phyloP scores from a whole-genome alignment of 805 yeast genomes.

The Zygosaccharomyces gambellarensis region DNA sequence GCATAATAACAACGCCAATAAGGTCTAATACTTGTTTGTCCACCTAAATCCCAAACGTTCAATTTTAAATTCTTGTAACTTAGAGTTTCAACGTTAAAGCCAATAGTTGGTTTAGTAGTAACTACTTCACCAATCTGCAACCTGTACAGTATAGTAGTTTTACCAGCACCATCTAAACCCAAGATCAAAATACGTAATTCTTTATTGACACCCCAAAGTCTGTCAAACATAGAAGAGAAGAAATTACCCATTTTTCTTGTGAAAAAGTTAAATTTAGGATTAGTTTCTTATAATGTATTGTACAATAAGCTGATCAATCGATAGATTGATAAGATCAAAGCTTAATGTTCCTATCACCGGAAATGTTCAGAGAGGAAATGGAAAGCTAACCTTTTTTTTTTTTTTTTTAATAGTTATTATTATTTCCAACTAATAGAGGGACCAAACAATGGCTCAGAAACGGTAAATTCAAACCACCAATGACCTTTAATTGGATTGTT shows the following conservation, averaged over 20 bases:
- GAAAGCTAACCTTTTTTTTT: no score
- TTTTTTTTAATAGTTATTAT: no score
- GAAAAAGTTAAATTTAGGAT: no score
- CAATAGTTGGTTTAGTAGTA: conserved; percentile 76
- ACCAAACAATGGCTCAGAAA: conserved; percentile 2
- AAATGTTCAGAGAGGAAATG: no score
- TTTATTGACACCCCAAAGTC: conserved; percentile 83
- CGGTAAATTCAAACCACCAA: neutral
- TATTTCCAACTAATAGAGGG: neutral
- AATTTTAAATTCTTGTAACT: conserved; percentile 83
- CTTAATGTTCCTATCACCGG: no score
- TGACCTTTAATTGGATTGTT: no score
- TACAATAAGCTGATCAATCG: neutral
- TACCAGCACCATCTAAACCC: conserved; percentile 96
- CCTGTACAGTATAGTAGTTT: conserved; percentile 88
- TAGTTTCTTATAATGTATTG: neutral
- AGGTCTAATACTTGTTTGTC: conserved; percentile 92
- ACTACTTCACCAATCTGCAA: conserved; percentile 83
- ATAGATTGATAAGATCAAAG: no score
- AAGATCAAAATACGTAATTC: conserved; percentile 86
- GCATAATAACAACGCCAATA: conserved; percentile 97
- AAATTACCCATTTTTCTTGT: conserved; percentile 67
- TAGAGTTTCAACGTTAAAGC: conserved; percentile 91
- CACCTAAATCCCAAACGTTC: conserved; percentile 97
- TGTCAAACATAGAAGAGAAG: conserved; percentile 80